phyloP scores from a whole-genome alignment of 1,284 basidiomycete species.

The Marasmius oreades region DNA sequence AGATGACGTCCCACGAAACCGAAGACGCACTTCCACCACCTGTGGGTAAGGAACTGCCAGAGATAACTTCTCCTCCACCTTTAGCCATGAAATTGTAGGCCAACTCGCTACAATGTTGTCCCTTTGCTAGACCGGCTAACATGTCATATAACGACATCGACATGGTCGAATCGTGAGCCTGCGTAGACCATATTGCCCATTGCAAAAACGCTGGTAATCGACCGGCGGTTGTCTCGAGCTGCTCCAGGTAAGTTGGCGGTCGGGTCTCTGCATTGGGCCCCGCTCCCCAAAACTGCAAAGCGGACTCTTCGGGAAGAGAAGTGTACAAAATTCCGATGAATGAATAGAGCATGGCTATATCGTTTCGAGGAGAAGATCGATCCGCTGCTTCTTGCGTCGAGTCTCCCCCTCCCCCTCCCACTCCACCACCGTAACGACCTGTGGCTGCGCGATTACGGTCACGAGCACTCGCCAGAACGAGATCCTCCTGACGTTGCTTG shows the following conservation, averaged over 20 bases:
- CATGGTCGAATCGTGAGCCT: constrained; percentile 70
- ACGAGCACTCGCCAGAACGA: constrained; percentile 61
- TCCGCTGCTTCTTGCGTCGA: constrained; percentile 33
- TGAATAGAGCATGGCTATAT: constrained; percentile 81
- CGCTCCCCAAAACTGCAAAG: constrained; percentile 84
- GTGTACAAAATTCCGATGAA: constrained; percentile 83
- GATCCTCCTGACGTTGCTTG: constrained; percentile 88
- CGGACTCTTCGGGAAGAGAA: constrained; percentile 70
- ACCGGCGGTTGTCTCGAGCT: constrained; percentile 54
- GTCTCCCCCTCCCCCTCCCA: no score
- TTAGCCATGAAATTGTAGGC: constrained; percentile 83
- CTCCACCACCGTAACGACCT: constrained; percentile 34
- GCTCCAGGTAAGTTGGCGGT: constrained; percentile 48
- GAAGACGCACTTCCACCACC: constrained; percentile 31
- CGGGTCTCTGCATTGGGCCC: constrained; percentile 38
- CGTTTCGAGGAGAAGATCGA: constrained; percentile 57
- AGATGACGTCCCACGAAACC: constrained; percentile 44
- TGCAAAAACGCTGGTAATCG: constrained; percentile 79
- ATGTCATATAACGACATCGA: constrained; percentile 84
- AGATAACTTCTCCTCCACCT: constrained; percentile 59
- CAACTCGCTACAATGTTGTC: constrained; percentile 79
- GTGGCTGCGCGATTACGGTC: constrained; percentile 44
- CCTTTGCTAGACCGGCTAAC: constrained; percentile 82
- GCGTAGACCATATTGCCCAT: constrained; percentile 84
- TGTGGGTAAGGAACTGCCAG: constrained; percentile 45